A percentile compares a stretch with the other conserved stretches of the same genome.
Conservation (phyloP, 768 basidiomycete species). For the Boletus reticuloceps region DNA sequence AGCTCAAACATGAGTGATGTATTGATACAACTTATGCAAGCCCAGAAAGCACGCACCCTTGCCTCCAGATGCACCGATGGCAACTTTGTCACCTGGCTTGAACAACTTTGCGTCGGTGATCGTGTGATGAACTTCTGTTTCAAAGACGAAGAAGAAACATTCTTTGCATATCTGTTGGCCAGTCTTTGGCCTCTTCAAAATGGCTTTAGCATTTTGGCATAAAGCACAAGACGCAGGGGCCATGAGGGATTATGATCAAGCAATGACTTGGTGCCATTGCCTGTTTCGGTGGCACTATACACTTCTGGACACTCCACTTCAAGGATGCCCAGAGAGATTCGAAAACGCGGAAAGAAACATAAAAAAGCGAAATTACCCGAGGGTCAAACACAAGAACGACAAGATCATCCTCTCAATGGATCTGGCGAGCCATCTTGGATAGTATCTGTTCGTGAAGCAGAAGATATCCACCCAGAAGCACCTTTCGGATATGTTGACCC, state of each 20-base stretch:
- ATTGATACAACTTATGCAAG: not conserved
- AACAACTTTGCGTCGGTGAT: conserved; percentile 83
- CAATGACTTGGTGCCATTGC: not conserved
- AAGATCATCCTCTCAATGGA: conserved; percentile 1
- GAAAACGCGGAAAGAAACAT: conserved; percentile 76
- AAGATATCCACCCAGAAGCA: conserved; percentile 56
- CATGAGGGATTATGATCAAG: conserved; percentile 44
- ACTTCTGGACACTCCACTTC: not conserved
- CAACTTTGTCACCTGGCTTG: conserved; percentile 85
- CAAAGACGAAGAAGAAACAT: conserved; percentile 96
- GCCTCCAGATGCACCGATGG: conserved; percentile 97
- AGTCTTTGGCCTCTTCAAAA: conserved; percentile 93
- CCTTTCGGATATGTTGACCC: conserved; percentile 89
- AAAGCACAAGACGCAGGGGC: conserved; percentile 77
- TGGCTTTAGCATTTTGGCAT: conserved; percentile 73
- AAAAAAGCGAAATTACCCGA: conserved; percentile 41
- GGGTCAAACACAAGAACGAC: not conserved
- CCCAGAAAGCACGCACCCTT: conserved; percentile 61
- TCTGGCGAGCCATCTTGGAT: conserved; percentile 71
- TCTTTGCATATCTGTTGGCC: conserved; percentile 96
- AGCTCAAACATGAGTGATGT: not conserved
- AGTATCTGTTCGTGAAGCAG: conserved; percentile 38
- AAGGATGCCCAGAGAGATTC: conserved; percentile 68
- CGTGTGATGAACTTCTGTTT: conserved; percentile 97
- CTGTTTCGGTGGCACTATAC: conserved; percentile 2